These are phyloP conservation scores for Neurospora sp. DNA, from an alignment of 495 filamentous ascomycete genomes.

Conservation along the genomic window DNA sequence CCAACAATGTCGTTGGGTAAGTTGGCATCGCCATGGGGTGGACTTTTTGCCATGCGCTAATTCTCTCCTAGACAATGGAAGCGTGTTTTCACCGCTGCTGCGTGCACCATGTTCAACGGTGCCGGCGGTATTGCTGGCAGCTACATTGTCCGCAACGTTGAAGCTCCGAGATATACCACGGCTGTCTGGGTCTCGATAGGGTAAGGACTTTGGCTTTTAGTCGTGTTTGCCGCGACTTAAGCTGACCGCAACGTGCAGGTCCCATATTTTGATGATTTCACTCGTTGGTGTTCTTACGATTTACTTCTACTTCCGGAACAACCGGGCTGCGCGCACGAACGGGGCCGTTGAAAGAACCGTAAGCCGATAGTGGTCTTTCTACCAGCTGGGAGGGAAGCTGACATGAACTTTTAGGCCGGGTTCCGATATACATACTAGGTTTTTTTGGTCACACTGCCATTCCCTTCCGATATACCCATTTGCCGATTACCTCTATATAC, in stretches of 20 bases:
- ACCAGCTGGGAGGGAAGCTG: background rate
- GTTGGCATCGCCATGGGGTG: background rate
- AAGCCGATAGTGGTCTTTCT: background rate
- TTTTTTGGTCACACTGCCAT: background rate
- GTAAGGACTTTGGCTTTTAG: slow-evolving; percentile 12
- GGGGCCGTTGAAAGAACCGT: slow-evolving; percentile 13
- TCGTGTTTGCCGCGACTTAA: background rate
- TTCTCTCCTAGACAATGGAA: slow-evolving; percentile 53
- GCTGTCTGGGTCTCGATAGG: slow-evolving; percentile 66
- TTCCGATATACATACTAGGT: slow-evolving; percentile 16
- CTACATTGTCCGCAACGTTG: slow-evolving; percentile 57
- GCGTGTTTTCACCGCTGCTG: slow-evolving; percentile 58
- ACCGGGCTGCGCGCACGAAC: slow-evolving; percentile 2
- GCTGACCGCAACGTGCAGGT: slow-evolving; percentile 4
- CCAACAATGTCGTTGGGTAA: slow-evolving; percentile 53
- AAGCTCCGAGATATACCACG: slow-evolving; percentile 60
- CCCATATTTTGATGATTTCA: slow-evolving; percentile 56
- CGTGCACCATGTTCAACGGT: slow-evolving; percentile 61
- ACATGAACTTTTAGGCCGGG: slow-evolving; percentile 3
- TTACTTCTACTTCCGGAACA: slow-evolving; percentile 54
- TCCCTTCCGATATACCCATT: background rate
- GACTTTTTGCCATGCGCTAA: slow-evolving; percentile 2
- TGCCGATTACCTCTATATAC: background rate
- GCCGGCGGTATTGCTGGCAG: slow-evolving; percentile 67
- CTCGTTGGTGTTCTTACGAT: slow-evolving; percentile 50